A percentile compares a stretch with the other conserved stretches of the same genome.
phyloP scores from a whole-genome alignment of 2,329 filamentous ascomycete genomes.

The Knoxdaviesia proteae region DNA sequence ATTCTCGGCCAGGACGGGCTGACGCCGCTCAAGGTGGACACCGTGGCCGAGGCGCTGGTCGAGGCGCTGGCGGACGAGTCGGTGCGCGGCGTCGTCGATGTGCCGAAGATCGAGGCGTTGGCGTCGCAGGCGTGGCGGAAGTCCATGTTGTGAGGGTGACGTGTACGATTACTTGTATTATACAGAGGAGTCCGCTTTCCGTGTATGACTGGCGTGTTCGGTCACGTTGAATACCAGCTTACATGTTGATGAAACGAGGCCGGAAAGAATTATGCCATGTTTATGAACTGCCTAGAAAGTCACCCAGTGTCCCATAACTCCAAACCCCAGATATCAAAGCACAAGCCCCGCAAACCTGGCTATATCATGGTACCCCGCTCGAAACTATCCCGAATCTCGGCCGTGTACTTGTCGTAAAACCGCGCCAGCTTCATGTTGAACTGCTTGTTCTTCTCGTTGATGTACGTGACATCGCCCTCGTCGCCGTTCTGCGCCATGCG shows the following conservation, averaged over 20 bases:
- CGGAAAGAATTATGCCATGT: background rate
- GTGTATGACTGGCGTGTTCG: too few relatives aligned
- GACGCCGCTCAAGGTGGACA: slow-evolving; percentile 73
- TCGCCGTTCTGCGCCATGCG: slow-evolving; percentile 60
- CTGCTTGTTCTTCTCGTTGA: slow-evolving; percentile 99
- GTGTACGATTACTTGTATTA: too few relatives aligned
- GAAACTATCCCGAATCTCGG: slow-evolving; percentile 91
- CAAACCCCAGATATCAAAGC: slow-evolving; percentile 3
- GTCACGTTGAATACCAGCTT: too few relatives aligned
- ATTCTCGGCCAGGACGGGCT: slow-evolving; percentile 66
- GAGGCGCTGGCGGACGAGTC: slow-evolving; percentile 61
- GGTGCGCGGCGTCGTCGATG: slow-evolving; percentile 57
- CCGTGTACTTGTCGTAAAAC: slow-evolving; percentile 98
- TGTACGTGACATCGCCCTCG: slow-evolving; percentile 85
- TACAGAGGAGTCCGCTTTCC: too few relatives aligned
- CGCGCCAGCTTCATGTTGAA: slow-evolving; percentile 93
- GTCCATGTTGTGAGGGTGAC: slow-evolving; percentile 51
- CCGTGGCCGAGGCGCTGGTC: slow-evolving; percentile 74
- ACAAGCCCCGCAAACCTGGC: slow-evolving; percentile 10
- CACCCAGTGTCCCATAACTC: background rate
- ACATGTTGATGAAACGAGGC: slow-evolving; percentile 1
- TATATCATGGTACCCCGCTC: slow-evolving; percentile 92
- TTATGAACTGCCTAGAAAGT: too few relatives aligned
- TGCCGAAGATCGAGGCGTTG: slow-evolving; percentile 59
- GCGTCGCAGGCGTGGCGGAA: slow-evolving; percentile 74